Evolutionary conservation across 2,329 filamentous ascomycete genomes (phyloP).

Genomic region (Cryphonectria nitschkei): DNA sequence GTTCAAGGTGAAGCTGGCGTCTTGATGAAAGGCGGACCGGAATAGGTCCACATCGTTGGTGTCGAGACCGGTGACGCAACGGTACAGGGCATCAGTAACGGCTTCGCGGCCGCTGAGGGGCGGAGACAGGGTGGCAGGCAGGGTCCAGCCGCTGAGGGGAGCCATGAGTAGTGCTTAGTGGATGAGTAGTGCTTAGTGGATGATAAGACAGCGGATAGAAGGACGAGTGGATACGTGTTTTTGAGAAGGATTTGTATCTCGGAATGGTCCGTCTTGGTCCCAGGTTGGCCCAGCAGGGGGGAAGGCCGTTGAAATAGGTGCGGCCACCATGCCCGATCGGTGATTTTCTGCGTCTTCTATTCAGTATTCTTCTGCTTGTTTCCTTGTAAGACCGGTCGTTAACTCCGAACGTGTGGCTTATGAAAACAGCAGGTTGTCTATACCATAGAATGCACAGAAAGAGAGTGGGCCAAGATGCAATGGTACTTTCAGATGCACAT

Average conservation of each 20-base stretch:
- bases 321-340: background rate
- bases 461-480: too few species aligned
- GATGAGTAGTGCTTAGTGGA: too few species aligned
- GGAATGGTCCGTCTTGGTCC: too few species aligned
- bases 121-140: conserved; percentile 24
- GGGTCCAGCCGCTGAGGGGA: conserved; percentile 12
- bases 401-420: background rate
- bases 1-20: conserved; percentile 32
- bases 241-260: too few species aligned
- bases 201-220: too few species aligned
- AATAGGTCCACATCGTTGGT: conserved; percentile 35
- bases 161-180: background rate
- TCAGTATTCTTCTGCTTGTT: background rate
- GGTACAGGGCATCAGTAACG: conserved; percentile 39
- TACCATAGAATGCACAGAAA: too few species aligned
- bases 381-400: background rate
- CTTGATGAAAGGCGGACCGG: conserved; percentile 36
- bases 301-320: background rate
- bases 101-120: conserved; percentile 37
- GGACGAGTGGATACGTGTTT: too few species aligned
- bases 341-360: background rate
- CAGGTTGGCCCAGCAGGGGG: background rate
- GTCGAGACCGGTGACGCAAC: conserved; percentile 36
- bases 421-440: too few species aligned
- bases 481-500: too few species aligned